phyloP scores from a whole-genome alignment of 768 basidiomycete genomes.

The Russula olivacea region DNA sequence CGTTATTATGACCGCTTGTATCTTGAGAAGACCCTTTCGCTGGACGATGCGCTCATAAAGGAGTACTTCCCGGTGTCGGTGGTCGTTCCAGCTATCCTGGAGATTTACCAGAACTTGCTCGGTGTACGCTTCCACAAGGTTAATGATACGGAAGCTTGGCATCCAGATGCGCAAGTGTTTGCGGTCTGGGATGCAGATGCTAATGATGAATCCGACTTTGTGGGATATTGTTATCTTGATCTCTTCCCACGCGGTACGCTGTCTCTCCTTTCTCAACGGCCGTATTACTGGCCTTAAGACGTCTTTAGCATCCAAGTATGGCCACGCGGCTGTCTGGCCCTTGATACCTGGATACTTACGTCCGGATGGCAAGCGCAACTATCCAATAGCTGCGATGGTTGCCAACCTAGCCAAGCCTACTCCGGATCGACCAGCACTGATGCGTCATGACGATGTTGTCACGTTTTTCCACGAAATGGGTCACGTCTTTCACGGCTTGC shows the following conservation, averaged over 20 bases:
- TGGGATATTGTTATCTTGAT: conserved; percentile 86
- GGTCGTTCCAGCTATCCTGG: conserved; percentile 75
- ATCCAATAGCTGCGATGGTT: conserved; percentile 81
- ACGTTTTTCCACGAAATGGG: conserved; percentile 93
- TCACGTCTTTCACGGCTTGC: conserved; percentile 45
- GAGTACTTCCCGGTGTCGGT: conserved; percentile 85
- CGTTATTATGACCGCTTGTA: conserved; percentile 64
- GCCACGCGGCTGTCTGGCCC: conserved; percentile 83
- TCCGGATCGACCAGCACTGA: conserved; percentile 70
- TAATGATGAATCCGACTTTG: conserved; percentile 61
- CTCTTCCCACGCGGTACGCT: conserved; percentile 72
- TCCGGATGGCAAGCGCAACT: conserved; percentile 52
- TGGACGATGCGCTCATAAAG: conserved; percentile 77
- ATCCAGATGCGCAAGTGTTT: conserved; percentile 83
- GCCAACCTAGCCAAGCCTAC: conserved; percentile 87
- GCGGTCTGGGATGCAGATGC: conserved; percentile 80
- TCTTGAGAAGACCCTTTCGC: conserved; percentile 56
- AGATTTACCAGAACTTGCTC: conserved; percentile 79
- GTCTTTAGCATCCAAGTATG: conserved; percentile 61
- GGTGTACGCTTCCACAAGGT: conserved; percentile 58
- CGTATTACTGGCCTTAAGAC: neutral
- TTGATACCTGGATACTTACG: conserved; percentile 61
- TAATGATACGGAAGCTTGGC: conserved; percentile 64
- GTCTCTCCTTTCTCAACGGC: conserved; percentile 1
- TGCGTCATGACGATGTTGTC: conserved; percentile 84